Conservation (phyloP, 352 stramenopile species). For the Phytophthora multivora region DNA sequence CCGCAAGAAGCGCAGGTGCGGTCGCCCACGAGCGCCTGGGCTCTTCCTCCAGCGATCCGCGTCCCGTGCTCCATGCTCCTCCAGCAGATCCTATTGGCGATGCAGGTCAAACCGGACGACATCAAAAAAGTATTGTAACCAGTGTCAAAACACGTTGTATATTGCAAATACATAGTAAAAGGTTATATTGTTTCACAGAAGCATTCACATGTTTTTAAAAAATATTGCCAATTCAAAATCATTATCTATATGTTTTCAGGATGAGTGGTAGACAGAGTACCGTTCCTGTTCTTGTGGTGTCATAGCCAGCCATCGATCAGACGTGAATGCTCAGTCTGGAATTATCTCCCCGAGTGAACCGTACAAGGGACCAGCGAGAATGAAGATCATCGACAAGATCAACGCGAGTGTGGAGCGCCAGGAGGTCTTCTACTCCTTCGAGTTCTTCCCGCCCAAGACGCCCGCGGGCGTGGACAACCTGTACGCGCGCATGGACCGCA, state of each 20-base stretch:
- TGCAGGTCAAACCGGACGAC: neutral
- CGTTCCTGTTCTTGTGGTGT: neutral
- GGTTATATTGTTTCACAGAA: no score
- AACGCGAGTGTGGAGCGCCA: slow-evolving; percentile 73
- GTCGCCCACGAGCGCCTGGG: slow-evolving; percentile 6
- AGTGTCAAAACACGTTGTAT: neutral
- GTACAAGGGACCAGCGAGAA: slow-evolving; percentile 15
- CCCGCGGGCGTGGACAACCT: slow-evolving; percentile 97
- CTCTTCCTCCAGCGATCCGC: slow-evolving; percentile 9
- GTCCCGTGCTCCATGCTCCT: slow-evolving; percentile 12
- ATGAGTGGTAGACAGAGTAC: neutral
- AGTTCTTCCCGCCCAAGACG: slow-evolving; percentile 99
- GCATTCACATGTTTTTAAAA: neutral
- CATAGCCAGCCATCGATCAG: slow-evolving; percentile 28
- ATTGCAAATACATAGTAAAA: no score
- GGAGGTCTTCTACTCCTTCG: slow-evolving; percentile 96
- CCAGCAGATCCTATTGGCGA: slow-evolving; percentile 15
- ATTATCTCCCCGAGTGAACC: slow-evolving; percentile 9
- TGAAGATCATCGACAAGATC: slow-evolving; percentile 93
- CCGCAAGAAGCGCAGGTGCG: slow-evolving; percentile 37
- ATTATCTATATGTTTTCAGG: neutral
- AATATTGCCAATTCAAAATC: neutral
- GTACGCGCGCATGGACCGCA: slow-evolving; percentile 96
- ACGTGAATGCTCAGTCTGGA: slow-evolving; percentile 10
- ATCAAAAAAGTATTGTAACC: neutral